phyloP scores from a whole-genome alignment of 495 filamentous ascomycete genomes.

The Aspergillus wentii region DNA sequence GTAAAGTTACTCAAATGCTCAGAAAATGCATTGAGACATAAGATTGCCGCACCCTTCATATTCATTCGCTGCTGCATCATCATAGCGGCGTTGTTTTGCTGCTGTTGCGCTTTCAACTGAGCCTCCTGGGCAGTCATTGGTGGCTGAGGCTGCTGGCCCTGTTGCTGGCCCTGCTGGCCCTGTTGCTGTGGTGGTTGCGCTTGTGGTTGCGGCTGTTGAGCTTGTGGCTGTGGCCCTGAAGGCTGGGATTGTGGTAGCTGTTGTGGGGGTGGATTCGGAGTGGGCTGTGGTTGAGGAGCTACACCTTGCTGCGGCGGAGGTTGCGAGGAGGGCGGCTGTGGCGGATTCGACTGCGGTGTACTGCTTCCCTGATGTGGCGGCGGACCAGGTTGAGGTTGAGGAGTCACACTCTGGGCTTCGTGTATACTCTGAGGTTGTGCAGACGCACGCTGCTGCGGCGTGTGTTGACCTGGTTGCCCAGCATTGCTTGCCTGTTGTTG shows the following conservation, averaged over 20 bases:
- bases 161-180: constrained; percentile 37
- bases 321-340: constrained; percentile 34
- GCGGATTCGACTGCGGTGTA: constrained; percentile 47
- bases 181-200: constrained; percentile 25
- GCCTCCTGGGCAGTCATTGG: constrained; percentile 36
- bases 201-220: constrained; percentile 35
- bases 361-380: constrained; percentile 37
- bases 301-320: constrained; percentile 38
- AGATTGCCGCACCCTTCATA: constrained; percentile 52
- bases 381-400: constrained; percentile 50
- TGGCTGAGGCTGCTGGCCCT: constrained; percentile 35
- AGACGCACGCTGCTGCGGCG: constrained; percentile 40
- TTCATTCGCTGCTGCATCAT: constrained; percentile 50
- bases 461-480: constrained; percentile 38
- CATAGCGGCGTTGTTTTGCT: constrained; percentile 35
- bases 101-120: constrained; percentile 38
- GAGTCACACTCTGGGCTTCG: constrained; percentile 42
- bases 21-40: constrained; percentile 64
- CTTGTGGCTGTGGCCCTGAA: constrained; percentile 32
- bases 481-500: constrained; percentile 38
- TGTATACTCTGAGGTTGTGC: constrained; percentile 42
- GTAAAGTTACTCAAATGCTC: constrained; percentile 65
- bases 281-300: constrained; percentile 41
- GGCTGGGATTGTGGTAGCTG: constrained; percentile 42
- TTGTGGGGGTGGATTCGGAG: constrained; percentile 42